These are phyloP conservation scores for Arabidopsis suecica DNA, from an alignment of 345 rosid genomes.

Conservation along the genomic window DNA sequence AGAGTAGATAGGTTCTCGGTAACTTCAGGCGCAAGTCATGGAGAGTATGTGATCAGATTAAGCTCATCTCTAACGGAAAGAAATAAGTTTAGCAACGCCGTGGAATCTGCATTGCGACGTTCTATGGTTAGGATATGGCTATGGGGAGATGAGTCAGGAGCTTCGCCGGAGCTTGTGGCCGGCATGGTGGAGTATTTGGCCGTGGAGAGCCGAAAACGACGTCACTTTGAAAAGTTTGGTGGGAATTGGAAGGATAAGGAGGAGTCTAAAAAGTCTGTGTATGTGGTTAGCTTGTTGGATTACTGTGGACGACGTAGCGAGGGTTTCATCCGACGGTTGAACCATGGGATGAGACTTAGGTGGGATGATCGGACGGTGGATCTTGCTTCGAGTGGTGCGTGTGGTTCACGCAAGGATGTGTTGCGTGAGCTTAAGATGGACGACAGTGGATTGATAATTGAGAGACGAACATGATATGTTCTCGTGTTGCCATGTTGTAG, in stretches of 20 bases:
- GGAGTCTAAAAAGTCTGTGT: constrained; percentile 31
- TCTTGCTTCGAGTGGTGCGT: constrained; percentile 41
- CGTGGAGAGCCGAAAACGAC: constrained; percentile 22
- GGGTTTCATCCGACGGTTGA: constrained; percentile 63
- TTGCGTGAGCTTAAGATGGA: constrained; percentile 24
- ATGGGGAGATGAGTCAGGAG: constrained; percentile 51
- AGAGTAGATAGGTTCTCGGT: constrained; percentile 18
- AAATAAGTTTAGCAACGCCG: constrained; percentile 18
- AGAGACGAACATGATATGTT: constrained; percentile 43
- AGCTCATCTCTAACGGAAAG: constrained; percentile 45
- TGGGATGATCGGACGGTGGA: constrained; percentile 55
- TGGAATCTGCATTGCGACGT: constrained; percentile 45
- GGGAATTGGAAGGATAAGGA: constrained; percentile 43
- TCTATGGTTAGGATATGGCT: constrained; percentile 64
- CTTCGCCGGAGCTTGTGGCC: constrained; percentile 53
- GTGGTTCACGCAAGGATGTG: constrained; percentile 39
- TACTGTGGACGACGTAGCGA: constrained; percentile 44
- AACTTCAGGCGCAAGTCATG: constrained; percentile 31
- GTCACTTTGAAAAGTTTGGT: background rate
- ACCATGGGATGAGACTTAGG: constrained; percentile 46
- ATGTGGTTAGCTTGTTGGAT: constrained; percentile 36
- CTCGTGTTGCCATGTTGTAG: constrained; percentile 20
- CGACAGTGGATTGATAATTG: constrained; percentile 30
- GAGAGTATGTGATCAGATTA: constrained; percentile 49
- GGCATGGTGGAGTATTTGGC: constrained; percentile 59